Percentiles rank a stretch among this genome's conserved stretches.
Evolutionary conservation across 108 stramenopile species (phyloP).

Genomic region (Seminavis robusta): DNA sequence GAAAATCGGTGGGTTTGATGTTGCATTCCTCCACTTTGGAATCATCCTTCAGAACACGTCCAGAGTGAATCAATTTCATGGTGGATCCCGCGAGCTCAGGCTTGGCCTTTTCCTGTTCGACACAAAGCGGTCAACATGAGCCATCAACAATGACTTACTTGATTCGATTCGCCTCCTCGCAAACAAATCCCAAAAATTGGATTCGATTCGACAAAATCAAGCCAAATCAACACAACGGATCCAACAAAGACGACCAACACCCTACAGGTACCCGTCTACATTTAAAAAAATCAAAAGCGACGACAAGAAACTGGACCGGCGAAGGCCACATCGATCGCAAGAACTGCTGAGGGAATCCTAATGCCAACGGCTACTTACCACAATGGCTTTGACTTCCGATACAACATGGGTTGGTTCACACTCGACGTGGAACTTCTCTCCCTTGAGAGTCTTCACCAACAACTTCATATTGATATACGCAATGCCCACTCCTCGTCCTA

Average conservation of each 20-base stretch:
- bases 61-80: slow-evolving; percentile 96
- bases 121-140: not conserved
- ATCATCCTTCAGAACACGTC: slow-evolving; percentile 95
- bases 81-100: slow-evolving; percentile 64
- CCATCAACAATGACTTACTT: not conserved
- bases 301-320: not conserved
- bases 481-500: too few species aligned
- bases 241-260: not conserved
- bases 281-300: not conserved
- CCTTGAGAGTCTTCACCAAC: slow-evolving; percentile 86
- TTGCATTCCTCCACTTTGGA: slow-evolving; percentile 70
- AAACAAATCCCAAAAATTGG: too few species aligned
- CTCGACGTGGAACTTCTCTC: slow-evolving; percentile 77
- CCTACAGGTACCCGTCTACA: not conserved
- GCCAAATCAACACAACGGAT: not conserved
- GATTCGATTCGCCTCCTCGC: too few species aligned
- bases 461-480: too few species aligned
- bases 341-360: not conserved
- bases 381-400: slow-evolving; percentile 65
- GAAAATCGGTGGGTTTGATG: slow-evolving; percentile 89
- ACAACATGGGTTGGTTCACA: slow-evolving; percentile 67
- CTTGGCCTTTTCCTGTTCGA: slow-evolving; percentile 58
- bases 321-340: too few species aligned
- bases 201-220: too few species aligned
- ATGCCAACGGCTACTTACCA: slow-evolving; percentile 48